Evolutionary conservation across 2,329 filamentous ascomycete genomes (phyloP), one percentile per base, ranked within the genome.

Genomic region (Knoxdaviesia capensis): DNA sequence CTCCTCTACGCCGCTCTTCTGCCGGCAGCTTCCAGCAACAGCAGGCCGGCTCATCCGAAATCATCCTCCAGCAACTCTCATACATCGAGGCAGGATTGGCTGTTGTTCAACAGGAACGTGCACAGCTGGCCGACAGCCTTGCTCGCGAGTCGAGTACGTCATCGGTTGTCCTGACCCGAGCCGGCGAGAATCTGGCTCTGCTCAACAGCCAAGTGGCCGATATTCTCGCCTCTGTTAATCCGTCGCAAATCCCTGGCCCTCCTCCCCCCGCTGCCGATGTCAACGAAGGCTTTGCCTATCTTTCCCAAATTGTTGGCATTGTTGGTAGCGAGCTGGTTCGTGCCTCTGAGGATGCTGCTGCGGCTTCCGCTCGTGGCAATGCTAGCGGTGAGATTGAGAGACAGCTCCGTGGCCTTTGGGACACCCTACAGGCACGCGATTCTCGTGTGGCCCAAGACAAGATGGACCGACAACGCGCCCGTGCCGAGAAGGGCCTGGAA

Each of bases 231-330:
- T 55, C 58, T 42, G 61, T 60, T 50, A 59, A 65, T 46, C 51
- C 66, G 10, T 59, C 61, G 34, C 63, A 20, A 20, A 20, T 20
- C 20, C 20, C 20, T 20, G 20, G 20, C 20, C 20, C 75, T 40
- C 65, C 70, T 8, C 64, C 69, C 30, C 74, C 67, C 1, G 69
- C 69, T 5, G 64, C 67, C 38, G 70, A 69, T 30, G 56, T 83
- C 5, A 68, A 80, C 39, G 70, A 74, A 30, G 84, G 90, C 50
- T 60, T 86, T 36, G 59, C 65, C 39, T 83, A 82, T 50, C 64
- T 86, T 47, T 70, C 81, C 47, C 63, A 73, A 31, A 70, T 69
- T 3, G 56, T 85, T 41, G 62, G 65, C 36, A 59, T 59, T 6
- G 51, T 74, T 4, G 65, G 68, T 40, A 51, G 55, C 6, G 61